Percentiles rank a stretch among this genome's conserved stretches.
Evolutionary conservation across 768 basidiomycete species (phyloP).

Genomic region (Trametes sanguinea): DNA sequence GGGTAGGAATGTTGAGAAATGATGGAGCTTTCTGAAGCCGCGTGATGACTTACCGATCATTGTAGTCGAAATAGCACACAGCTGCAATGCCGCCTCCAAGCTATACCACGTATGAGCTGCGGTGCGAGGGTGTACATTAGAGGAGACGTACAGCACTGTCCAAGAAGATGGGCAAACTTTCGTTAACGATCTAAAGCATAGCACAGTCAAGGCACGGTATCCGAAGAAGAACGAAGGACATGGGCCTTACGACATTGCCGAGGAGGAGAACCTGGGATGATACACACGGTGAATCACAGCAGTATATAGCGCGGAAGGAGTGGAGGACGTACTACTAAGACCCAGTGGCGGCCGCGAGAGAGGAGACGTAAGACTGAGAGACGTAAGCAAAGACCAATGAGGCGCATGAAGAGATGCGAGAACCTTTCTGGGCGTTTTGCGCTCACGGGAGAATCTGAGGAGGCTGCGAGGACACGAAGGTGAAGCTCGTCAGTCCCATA

Average conservation of each 20-base stretch:
- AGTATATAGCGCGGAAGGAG: background rate
- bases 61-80: slow-evolving; percentile 73
- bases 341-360: slow-evolving; percentile 68
- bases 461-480: slow-evolving; percentile 79
- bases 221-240: no score
- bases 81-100: slow-evolving; percentile 76
- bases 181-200: slow-evolving; percentile 65
- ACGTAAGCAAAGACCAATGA: background rate
- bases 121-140: background rate
- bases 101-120: slow-evolving; percentile 22
- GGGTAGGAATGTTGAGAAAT: background rate
- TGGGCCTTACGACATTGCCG: slow-evolving; percentile 73
- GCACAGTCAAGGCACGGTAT: background rate
- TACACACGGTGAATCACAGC: background rate
- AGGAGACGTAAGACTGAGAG: slow-evolving; percentile 48
- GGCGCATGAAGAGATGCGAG: background rate
- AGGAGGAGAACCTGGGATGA: slow-evolving; percentile 71
- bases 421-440: slow-evolving; percentile 73
- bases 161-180: slow-evolving; percentile 81
- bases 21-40: background rate
- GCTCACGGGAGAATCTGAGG: slow-evolving; percentile 76
- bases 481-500: slow-evolving; percentile 92
- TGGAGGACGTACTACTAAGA: slow-evolving; percentile 68
- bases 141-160: slow-evolving; percentile 58
- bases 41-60: slow-evolving; percentile 55